phyloP scores from a whole-genome alignment of 2,329 filamentous ascomycete genomes.

The Emydomyces testavorans region DNA sequence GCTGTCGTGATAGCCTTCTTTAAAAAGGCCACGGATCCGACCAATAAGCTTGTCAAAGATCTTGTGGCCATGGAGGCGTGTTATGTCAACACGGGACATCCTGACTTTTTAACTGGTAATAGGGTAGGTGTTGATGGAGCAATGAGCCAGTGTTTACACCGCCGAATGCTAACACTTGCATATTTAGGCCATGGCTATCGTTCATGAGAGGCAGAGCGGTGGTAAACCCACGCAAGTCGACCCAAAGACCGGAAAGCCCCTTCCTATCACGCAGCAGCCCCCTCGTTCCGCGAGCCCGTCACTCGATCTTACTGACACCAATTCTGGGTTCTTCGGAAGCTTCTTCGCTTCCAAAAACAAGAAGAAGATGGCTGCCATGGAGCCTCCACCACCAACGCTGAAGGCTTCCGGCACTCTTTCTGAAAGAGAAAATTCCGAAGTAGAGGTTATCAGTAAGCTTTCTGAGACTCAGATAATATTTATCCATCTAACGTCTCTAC shows the following conservation, averaged over 20 bases:
- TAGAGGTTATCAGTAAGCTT: conserved; percentile 88
- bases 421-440: conserved; percentile 88
- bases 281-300: conserved; percentile 66
- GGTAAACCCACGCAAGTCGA: conserved; percentile 86
- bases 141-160: not conserved
- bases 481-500: conserved; percentile 10
- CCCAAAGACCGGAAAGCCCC: conserved; percentile 93
- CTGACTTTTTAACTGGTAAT: conserved; percentile 93
- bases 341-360: conserved; percentile 99
- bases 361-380: conserved; percentile 99
- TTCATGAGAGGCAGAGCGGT: conserved; percentile 79
- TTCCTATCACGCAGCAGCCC: conserved; percentile 55
- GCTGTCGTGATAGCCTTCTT: conserved; percentile 85
- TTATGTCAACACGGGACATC: conserved; percentile 97
- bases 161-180: not conserved
- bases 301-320: conserved; percentile 48
- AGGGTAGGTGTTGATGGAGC: conserved; percentile 45
- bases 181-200: conserved; percentile 81
- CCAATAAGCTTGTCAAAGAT: conserved; percentile 90
- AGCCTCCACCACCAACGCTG: conserved; percentile 78
- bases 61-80: conserved; percentile 90
- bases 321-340: conserved; percentile 86
- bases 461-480: not conserved
- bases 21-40: conserved; percentile 96
- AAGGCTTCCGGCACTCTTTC: conserved; percentile 90